Percentiles rank a stretch among this genome's conserved stretches.
Conservation (phyloP, 768 basidiomycete genomes). For the Boletus pseudopeckii region DNA sequence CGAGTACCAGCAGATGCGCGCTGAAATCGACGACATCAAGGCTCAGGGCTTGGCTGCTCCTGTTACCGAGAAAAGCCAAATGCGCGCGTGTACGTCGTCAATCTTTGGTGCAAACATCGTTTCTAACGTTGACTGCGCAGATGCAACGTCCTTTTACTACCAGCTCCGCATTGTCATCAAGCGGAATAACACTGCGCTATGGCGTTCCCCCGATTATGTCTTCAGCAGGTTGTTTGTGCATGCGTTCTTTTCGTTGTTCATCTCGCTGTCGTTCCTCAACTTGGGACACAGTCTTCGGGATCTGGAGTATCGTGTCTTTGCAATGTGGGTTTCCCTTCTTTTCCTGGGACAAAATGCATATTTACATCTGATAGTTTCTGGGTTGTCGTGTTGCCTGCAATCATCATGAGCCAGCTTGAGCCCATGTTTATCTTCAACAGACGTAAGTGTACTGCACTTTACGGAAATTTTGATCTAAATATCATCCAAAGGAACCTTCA, state of each 20-base stretch:
- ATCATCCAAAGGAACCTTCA: conserved; percentile 34
- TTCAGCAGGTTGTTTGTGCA: conserved; percentile 81
- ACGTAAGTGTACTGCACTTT: conserved; percentile 33
- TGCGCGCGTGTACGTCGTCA: conserved; percentile 45
- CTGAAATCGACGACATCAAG: conserved; percentile 49
- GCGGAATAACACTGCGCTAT: conserved; percentile 68
- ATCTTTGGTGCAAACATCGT: neutral
- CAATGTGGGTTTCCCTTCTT: conserved; percentile 47
- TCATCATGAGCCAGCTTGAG: conserved; percentile 69
- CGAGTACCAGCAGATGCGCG: conserved; percentile 43
- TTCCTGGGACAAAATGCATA: neutral
- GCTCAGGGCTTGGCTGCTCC: conserved; percentile 43
- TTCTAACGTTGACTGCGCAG: conserved; percentile 30
- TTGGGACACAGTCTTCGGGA: conserved; percentile 62
- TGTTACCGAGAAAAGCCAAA: conserved; percentile 36
- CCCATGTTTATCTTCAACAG: conserved; percentile 79
- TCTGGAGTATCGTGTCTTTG: conserved; percentile 78
- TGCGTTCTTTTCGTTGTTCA: conserved; percentile 62
- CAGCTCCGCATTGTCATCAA: conserved; percentile 67
- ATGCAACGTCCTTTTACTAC: conserved; percentile 72
- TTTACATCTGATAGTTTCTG: conserved; percentile 46
- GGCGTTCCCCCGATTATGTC: conserved; percentile 83
- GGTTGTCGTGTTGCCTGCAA: conserved; percentile 64
- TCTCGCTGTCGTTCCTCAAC: conserved; percentile 78
- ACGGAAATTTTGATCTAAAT: neutral